A percentile compares a stretch with the other conserved stretches of the same genome.
Evolutionary conservation across 345 rosid species (phyloP).

Genomic region (Rubroshorea leprosula): DNA sequence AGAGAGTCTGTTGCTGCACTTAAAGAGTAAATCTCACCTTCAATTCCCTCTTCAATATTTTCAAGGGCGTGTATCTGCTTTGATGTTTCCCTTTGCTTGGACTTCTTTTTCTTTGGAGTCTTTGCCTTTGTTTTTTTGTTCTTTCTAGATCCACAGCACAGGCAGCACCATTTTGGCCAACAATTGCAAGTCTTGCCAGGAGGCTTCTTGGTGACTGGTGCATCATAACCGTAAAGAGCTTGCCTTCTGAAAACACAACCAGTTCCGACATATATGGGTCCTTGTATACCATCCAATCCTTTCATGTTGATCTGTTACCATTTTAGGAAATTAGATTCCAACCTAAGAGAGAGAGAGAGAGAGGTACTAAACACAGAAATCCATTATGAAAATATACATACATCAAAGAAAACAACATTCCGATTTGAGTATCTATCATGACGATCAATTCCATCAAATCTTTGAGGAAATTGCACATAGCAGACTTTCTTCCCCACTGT

Average conservation of each 20-base stretch:
- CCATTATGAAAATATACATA: slow-evolving; percentile 30
- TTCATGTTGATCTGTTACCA: slow-evolving; percentile 88
- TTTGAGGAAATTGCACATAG: slow-evolving; percentile 98
- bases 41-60: slow-evolving; percentile 68
- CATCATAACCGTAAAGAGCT: slow-evolving; percentile 90
- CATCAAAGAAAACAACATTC: slow-evolving; percentile 93
- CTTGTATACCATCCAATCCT: slow-evolving; percentile 95
- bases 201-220: slow-evolving; percentile 79
- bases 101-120: slow-evolving; percentile 56
- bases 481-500: slow-evolving; percentile 84
- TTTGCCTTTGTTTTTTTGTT: slow-evolving; percentile 59
- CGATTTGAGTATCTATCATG: slow-evolving; percentile 95
- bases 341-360: neutral
- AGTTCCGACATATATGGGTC: slow-evolving; percentile 95
- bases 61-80: slow-evolving; percentile 91
- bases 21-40: slow-evolving; percentile 33
- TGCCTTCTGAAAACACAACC: slow-evolving; percentile 96
- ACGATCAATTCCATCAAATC: slow-evolving; percentile 97
- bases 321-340: slow-evolving; percentile 12
- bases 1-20: neutral
- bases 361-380: neutral
- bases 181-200: slow-evolving; percentile 93
- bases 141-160: slow-evolving; percentile 69
- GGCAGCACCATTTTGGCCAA: slow-evolving; percentile 91
- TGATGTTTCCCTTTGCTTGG: slow-evolving; percentile 64